These are phyloP conservation scores for Mycotypha africana DNA, from an alignment of 371 early-diverging fungal genomes.

Conservation along the genomic window DNA sequence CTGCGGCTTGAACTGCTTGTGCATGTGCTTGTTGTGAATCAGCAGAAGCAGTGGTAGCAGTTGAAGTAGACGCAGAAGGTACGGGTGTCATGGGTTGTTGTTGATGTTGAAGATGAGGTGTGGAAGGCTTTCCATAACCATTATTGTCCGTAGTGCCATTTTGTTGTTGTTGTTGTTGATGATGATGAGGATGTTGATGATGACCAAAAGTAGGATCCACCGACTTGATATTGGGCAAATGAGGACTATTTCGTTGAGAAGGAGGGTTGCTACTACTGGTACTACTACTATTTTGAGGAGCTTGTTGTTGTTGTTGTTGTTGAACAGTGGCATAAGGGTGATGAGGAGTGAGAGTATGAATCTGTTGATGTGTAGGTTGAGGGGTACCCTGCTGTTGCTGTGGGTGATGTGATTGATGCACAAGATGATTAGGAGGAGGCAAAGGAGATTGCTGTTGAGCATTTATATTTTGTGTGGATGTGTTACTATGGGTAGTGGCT, in stretches of 20 bases:
- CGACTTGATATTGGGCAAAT: slow-evolving; percentile 20
- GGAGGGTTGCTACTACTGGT: slow-evolving; percentile 9
- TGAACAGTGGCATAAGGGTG: background rate
- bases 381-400: background rate
- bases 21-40: too few species aligned
- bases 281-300: too few species aligned
- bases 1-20: too few species aligned
- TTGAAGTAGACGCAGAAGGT: slow-evolving; percentile 39
- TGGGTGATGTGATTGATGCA: slow-evolving; percentile 16
- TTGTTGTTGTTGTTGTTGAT: too few species aligned
- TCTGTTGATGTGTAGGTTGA: background rate
- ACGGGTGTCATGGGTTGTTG: slow-evolving; percentile 31
- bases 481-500: background rate
- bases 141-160: background rate
- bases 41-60: slow-evolving; percentile 31
- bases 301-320: slow-evolving; percentile 16
- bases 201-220: slow-evolving; percentile 7
- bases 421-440: slow-evolving; percentile 15
- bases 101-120: slow-evolving; percentile 7
- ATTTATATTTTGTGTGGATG: background rate
- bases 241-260: slow-evolving; percentile 24
- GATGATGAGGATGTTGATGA: too few species aligned
- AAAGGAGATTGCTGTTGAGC: too few species aligned
- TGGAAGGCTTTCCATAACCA: background rate
- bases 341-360: slow-evolving; percentile 3